Percentiles rank a stretch among this genome's conserved stretches.
phyloP scores from a whole-genome alignment of 768 basidiomycete species.

The Termitomyces sp. region DNA sequence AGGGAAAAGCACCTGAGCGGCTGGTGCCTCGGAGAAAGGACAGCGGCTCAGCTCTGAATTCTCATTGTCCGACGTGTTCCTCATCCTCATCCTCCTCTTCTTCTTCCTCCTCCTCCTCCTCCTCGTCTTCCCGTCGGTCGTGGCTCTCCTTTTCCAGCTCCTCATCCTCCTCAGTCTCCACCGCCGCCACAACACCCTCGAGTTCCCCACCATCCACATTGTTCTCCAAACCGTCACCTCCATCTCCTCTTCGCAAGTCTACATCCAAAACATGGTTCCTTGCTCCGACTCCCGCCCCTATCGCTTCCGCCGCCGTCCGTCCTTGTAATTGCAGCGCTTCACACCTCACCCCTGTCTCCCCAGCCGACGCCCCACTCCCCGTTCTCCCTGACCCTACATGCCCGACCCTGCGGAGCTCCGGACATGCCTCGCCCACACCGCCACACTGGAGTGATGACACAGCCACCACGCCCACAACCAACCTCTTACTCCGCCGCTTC shows the following conservation, averaged over 20 bases:
- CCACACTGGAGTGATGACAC: background rate
- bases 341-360: conserved; percentile 28
- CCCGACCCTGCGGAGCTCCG: background rate
- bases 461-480: background rate
- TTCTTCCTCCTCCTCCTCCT: conserved; percentile 20
- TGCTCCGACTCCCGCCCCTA: conserved; percentile 10
- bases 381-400: conserved; percentile 3
- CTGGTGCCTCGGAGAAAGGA: conserved; percentile 6
- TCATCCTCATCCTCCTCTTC: conserved; percentile 20
- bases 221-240: background rate
- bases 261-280: conserved; percentile 20
- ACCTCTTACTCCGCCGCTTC: conserved; percentile 22
- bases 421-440: background rate
- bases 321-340: conserved; percentile 30
- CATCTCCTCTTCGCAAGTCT: conserved; percentile 4
- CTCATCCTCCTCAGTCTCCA: conserved; percentile 26
- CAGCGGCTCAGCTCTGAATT: conserved; percentile 1
- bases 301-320: conserved; percentile 16
- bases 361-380: conserved; percentile 33
- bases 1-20: conserved; percentile 26
- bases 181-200: conserved; percentile 31
- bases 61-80: conserved; percentile 11
- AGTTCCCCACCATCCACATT: conserved; percentile 14
- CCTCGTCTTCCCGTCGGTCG: conserved; percentile 22
- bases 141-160: conserved; percentile 19